Base-by-base conservation (phyloP, 495 filamentous ascomycete genomes). In the Terfezia claveryi region DNA sequence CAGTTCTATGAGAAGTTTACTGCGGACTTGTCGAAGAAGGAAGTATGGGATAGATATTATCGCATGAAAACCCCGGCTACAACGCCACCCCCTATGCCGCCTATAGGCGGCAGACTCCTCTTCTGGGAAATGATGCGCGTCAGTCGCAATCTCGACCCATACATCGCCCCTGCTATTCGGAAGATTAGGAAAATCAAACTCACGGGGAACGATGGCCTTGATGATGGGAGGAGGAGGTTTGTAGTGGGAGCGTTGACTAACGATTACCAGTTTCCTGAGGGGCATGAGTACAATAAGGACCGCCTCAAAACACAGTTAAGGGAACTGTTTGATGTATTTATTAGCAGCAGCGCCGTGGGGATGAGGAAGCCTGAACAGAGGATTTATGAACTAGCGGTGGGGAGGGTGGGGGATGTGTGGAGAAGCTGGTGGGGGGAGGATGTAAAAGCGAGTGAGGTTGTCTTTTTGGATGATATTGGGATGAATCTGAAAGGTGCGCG, bases 401-500 rank as follows among this genome's bases (percentile, higher is more conserved):
- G 67, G 61, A 54, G 68, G 64, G 8, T 60, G 44, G 56, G 68
- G 68, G 53, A 72, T 66, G 57, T 76, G 74, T 46, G 41, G 41
- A 11, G 69, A 75, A 67, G 64, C 61, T 7, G 27, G 27, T 32
- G 27, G 27, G 27, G 27, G 27, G 62, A 73, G 1, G 77, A 74
- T 0, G 68, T 87, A 0, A 68, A 68, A 57, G 68, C 83, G 0
- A 73, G 71, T 10, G 84, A 95, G 53, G 70, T 94, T 50, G 71
- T 93, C 16, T 96, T 98, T 67, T 67, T 95, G 52, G 91, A 98
- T 72, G 91, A 98, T 68, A 96, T 98, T 64, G 91, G 91, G 0
- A 78, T 84, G 71, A 98, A 98, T 66, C 67, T 95, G 60, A 89
- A 87, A 70, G 77, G 74, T 10, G 91, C 81, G 10, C 87, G 74